Base-by-base conservation (phyloP, 1,284 basidiomycete genomes). In the Pseudozyma hubeiensis region DNA sequence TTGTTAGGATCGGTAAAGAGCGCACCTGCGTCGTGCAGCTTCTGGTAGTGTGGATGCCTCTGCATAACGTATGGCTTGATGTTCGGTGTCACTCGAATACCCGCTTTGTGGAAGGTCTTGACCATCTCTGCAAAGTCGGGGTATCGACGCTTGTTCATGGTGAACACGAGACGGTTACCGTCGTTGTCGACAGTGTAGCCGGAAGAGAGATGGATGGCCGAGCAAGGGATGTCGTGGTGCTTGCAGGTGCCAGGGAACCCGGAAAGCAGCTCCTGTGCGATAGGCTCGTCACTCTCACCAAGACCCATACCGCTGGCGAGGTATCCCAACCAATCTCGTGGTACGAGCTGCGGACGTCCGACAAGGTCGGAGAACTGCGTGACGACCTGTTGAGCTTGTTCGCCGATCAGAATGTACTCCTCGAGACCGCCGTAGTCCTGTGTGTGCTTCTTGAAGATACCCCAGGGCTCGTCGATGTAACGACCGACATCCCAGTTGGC, bases 31-130 rank as follows among this genome's bases (percentile, higher is more conserved):
- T 75, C 50, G 57, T 82, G 67, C 13, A 87, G 81, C 46, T 57
- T 44, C 45, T 84, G 61, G 73, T 81, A 86, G 44, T 80, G 69
- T 0, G 86, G 85, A 57, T 87, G 86, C 35, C 44, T 34, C 53
- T 74, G 55, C 45, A 66, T 34, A 11, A 75, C 49, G 43, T 64
- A 76, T 5, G 86, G 85, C 76, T 86, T 86, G 80, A 86, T 85
- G 75, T 86, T 86, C 16, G 85, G 85, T 0, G 83, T 82, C 44
- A 86, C 82, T 75, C 85, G 86, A 69, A 87, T 85, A 33, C 86
- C 86, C 2, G 80, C 79, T 49, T 78, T 71, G 71, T 87, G 86
- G 64, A 86, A 85, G 39, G 71, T 78, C 9, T 56, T 75, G 41
- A 85, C 81, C 72, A 87, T 83, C 10, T 80, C 84, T 47, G 78